Evolutionary conservation across 305 asterid species (phyloP), one percentile per base, ranked within the genome.

Genomic region (Fraxinus greggii): DNA sequence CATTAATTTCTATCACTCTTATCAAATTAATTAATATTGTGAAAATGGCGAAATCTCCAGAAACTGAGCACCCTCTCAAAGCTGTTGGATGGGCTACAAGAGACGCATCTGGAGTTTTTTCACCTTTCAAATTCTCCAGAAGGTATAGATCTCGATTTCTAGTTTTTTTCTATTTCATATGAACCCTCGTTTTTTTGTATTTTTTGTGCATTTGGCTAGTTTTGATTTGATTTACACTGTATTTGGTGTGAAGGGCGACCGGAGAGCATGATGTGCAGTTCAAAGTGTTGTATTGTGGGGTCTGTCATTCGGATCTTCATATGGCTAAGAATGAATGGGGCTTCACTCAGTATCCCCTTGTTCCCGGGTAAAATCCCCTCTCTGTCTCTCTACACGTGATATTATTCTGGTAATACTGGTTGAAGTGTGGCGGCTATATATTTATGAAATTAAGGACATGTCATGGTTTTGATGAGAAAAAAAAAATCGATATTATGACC

Each of bases 211-310:
- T 54, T 29, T 33, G 26, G 33, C 12, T 33, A 0, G 9, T 13
- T 48, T 31, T 5, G 3, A 4, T 45, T 51, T 23, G 19, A 61
- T 61, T 61, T 0, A 21, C 31, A 61, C 70, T 72, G 65, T 28
- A 19, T 69, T 36, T 56, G 28, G 21, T 79, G 54, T 85, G 87
- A 72, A 92, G 97, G 90, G 90, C 85, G 0, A 91, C 94, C 4
- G 95, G 95, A 5, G 95, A 91, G 19, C 81, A 73, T 6, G 97
- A 92, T 82, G 95, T 92, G 82, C 89, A 88, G 83, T 87, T 92
- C 85, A 92, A 88, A 56, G 92, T 92, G 15, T 56, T 91, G 28
- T 91, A 88, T 26, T 91, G 95, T 74, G 95, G 97, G 13, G 82
- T 92, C 24, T 92, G 94, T 85, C 92, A 87, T 28, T 26, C 91